These are phyloP conservation scores for Phytopythium aichiense DNA, from an alignment of 352 stramenopile genomes.

Conservation along the genomic window DNA sequence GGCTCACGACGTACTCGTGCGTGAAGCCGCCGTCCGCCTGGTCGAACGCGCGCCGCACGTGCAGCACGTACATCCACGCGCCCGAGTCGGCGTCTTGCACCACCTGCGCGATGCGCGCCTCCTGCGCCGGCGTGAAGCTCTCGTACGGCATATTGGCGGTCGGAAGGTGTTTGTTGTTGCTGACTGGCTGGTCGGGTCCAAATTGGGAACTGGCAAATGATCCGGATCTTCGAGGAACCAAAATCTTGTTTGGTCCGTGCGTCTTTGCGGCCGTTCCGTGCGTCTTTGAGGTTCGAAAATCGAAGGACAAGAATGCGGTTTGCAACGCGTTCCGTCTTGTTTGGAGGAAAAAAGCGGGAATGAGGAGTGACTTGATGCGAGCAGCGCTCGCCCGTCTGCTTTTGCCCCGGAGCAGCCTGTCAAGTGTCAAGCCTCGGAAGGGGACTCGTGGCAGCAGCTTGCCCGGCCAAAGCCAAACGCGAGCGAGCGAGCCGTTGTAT, in stretches of 20 bases:
- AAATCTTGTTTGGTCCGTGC: neutral
- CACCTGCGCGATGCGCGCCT: constrained; percentile 65
- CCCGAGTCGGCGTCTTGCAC: constrained; percentile 57
- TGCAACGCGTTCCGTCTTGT: neutral
- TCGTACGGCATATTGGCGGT: constrained; percentile 56
- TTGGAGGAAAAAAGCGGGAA: constrained; percentile 1
- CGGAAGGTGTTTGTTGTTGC: neutral
- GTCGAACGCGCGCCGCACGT: constrained; percentile 46
- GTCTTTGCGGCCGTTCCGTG: neutral
- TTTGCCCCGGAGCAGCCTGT: neutral
- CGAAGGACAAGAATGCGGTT: neutral
- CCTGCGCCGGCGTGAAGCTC: constrained; percentile 65
- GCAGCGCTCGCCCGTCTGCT: neutral
- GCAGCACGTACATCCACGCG: constrained; percentile 68
- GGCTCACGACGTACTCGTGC: constrained; percentile 63
- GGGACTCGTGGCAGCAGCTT: too few relatives aligned
- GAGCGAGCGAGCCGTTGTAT: too few relatives aligned
- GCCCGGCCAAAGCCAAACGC: too few relatives aligned
- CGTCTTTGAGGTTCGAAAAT: constrained; percentile 8
- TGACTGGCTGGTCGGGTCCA: neutral
- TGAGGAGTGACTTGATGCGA: neutral
- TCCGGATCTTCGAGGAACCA: neutral
- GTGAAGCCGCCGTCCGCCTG: constrained; percentile 36
- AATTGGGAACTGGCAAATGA: neutral
- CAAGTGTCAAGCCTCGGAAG: neutral